Percentiles rank a stretch among this genome's conserved stretches.
Conservation (phyloP, 1,284 basidiomycete genomes). For the Apiotrichum akiyoshidainum region DNA sequence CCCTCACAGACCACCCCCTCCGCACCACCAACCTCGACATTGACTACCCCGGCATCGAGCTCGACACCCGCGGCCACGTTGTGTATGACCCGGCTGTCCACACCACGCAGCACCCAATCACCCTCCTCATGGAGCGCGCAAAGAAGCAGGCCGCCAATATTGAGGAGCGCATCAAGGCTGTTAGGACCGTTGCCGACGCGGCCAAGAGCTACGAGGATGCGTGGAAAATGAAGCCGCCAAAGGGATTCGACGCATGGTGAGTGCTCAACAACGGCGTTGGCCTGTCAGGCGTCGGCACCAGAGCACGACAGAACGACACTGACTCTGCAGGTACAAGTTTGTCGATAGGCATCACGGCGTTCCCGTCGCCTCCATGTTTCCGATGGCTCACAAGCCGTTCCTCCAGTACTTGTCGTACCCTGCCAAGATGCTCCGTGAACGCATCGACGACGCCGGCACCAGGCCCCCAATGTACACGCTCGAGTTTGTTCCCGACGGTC, state of each 20-base stretch:
- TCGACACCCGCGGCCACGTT: conserved; percentile 21
- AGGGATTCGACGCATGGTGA: conserved; percentile 42
- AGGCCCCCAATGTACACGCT: conserved; percentile 28
- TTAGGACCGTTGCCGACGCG: conserved; percentile 30
- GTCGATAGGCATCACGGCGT: conserved; percentile 23
- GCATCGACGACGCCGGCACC: conserved; percentile 19
- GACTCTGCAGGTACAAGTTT: conserved; percentile 36
- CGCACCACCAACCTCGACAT: conserved; percentile 11
- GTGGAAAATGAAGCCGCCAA: conserved; percentile 38
- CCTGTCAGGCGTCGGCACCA: too few relatives aligned
- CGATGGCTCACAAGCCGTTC: conserved; percentile 36
- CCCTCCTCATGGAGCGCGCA: conserved; percentile 33
- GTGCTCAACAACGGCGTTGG: conserved; percentile 3
- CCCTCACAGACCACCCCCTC: conserved; percentile 11
- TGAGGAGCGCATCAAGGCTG: conserved; percentile 24
- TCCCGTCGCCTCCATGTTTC: conserved; percentile 29
- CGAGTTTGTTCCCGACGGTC: conserved; percentile 40
- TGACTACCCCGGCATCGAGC: conserved; percentile 11
- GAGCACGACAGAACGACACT: background rate
- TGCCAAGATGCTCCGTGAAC: conserved; percentile 26
- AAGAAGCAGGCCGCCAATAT: conserved; percentile 23
- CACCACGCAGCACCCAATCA: conserved; percentile 34
- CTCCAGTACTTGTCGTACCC: conserved; percentile 37
- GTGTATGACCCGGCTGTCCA: conserved; percentile 11
- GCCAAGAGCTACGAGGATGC: conserved; percentile 34